A percentile compares a stretch with the other conserved stretches of the same genome.
phyloP scores from a whole-genome alignment of 306 rosid species.

The Malus asiatica region DNA sequence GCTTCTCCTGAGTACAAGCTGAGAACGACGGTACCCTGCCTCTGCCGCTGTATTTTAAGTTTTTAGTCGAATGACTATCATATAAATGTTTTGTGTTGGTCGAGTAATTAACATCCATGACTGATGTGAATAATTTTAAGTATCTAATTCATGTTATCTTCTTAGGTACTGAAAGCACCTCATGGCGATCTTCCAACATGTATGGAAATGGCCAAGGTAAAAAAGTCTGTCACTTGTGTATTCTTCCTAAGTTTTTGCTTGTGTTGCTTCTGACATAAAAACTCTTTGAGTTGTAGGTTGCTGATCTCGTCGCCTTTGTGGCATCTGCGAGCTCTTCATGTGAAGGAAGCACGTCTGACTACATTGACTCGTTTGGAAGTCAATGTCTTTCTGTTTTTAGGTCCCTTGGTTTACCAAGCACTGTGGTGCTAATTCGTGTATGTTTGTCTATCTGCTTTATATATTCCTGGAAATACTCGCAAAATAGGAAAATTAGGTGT shows the following conservation, averaged over 20 bases:
- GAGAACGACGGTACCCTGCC: conserved; percentile 47
- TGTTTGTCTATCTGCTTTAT: conserved; percentile 27
- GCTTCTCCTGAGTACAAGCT: conserved; percentile 76
- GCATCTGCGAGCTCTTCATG: conserved; percentile 43
- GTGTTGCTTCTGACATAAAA: not conserved
- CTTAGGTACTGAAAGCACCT: conserved; percentile 81
- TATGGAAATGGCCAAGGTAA: conserved; percentile 95
- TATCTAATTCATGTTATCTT: conserved; percentile 7
- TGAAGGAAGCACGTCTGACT: conserved; percentile 51
- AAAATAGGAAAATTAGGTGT: not conserved
- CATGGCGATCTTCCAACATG: conserved; percentile 72
- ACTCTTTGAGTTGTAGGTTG: conserved; percentile 47
- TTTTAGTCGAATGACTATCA: not conserved
- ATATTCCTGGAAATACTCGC: not conserved
- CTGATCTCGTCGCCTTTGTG: conserved; percentile 88
- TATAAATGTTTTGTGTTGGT: not conserved
- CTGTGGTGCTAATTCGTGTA: conserved; percentile 79
- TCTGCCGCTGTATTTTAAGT: not conserved
- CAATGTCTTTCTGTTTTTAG: conserved; percentile 90
- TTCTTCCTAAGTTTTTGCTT: not conserved
- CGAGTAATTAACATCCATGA: not conserved
- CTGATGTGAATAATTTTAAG: not conserved
- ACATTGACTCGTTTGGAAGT: conserved; percentile 79
- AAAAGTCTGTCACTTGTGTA: not conserved
- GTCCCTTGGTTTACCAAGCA: conserved; percentile 91